Evolutionary conservation across 1,139 yeast genomes (phyloP).

Genomic region (Debaryomyces robertsiae): DNA sequence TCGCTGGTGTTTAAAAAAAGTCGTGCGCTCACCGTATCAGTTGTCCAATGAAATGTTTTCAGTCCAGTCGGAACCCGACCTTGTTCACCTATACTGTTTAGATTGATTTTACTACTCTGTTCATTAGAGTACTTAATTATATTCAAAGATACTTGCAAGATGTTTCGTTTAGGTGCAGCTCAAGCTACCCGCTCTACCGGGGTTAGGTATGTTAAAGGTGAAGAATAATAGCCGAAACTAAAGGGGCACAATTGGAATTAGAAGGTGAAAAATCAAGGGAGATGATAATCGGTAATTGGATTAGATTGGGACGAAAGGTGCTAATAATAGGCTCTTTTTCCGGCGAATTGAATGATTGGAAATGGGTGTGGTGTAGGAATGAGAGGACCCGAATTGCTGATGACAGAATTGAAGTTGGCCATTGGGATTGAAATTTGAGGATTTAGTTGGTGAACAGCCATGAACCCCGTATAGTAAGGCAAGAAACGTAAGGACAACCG

Average conservation of each 20-base stretch:
- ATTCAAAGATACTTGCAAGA: slow-evolving; percentile 20
- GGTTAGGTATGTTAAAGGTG: slow-evolving; percentile 52
- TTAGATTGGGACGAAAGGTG: not conserved
- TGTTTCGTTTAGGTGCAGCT: slow-evolving; percentile 69
- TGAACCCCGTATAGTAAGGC: no score
- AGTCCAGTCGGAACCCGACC: slow-evolving; percentile 10
- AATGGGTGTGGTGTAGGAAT: no score
- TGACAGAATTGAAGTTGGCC: not conserved
- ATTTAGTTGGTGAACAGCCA: no score
- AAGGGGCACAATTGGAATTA: not conserved
- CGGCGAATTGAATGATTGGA: no score
- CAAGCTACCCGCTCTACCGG: slow-evolving; percentile 63
- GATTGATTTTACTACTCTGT: slow-evolving; percentile 5
- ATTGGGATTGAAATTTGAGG: not conserved
- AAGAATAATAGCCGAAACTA: not conserved
- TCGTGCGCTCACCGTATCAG: slow-evolving; percentile 15
- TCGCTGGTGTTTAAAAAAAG: not conserved
- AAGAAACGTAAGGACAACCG: not conserved
- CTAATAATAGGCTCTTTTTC: not conserved
- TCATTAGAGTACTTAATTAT: slow-evolving; percentile 3
- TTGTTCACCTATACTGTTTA: slow-evolving; percentile 8
- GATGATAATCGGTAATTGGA: not conserved
- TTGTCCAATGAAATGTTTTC: slow-evolving; percentile 24
- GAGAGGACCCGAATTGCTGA: no score
- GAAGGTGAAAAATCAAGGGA: slow-evolving; percentile 6